Base-by-base conservation (phyloP, 495 filamentous ascomycete species). In the Xylaria nigripes region DNA sequence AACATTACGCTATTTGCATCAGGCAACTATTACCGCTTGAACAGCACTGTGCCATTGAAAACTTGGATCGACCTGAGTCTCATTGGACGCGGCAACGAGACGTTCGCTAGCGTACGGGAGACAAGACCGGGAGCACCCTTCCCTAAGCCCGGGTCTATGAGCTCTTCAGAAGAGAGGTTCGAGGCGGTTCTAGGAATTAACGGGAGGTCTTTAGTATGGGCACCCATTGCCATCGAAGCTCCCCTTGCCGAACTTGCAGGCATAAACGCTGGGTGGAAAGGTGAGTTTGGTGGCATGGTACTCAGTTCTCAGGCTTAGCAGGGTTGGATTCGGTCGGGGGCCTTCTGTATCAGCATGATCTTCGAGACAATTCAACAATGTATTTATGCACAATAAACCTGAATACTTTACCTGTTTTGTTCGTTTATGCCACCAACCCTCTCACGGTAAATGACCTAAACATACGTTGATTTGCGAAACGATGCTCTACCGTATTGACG, bases 141-240 rank as follows among this genome's bases (percentile, higher is more conserved):
- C 29, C 45, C 57, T 5, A 23, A 40, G 22, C 25, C 49, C 3
- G 52, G 51, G 0, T 30, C n/a, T 3, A 24, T 41, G 3, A 30
- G 8, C 13, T 51, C 46, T 1, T 18, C 3, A 15, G 64, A 66
- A 16, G 59, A 72, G 62, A 70, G 75, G 59, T 76, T 78, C 49
- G 48, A 68, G 7, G 67, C 70, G 0, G 62, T 66, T 10, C 61
- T 77, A 15, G 76, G 77, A 0, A 58, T 75, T 40, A 70, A 77
- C 36, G 75, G 72, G 0, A 68, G 62, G 23, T 59, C 50, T 19
- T 66, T 71, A 40, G 64, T 73, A 1, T 76, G 70, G 73, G 69
- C 68, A 36, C 67, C 68, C 2, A 75, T 79, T 45, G 75, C 66
- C 0, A 64, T 80, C 52, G 76, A 78, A 62, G 77, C 76, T 42